A percentile compares a stretch with the other conserved stretches of the same genome.
Conservation (phyloP, 140 eudicot genomes). For the Flaveria floridana region DNA sequence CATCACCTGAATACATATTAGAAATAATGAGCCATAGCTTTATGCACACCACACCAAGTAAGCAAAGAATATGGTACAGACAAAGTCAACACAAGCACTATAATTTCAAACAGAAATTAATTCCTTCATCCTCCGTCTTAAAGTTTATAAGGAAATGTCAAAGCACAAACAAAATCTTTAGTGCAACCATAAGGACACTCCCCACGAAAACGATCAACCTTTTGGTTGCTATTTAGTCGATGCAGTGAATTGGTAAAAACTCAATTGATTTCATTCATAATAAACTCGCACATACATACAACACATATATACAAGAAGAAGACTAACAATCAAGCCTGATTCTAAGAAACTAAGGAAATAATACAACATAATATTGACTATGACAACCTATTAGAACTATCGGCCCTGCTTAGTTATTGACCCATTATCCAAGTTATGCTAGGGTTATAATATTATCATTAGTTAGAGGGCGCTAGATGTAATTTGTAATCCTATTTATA, state of each 20-base stretch:
- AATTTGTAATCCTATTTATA: no score
- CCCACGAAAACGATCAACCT: neutral
- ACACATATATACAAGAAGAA: neutral
- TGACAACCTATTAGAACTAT: neutral
- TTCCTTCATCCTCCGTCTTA: neutral
- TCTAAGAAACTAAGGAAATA: neutral
- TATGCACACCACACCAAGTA: conserved; percentile 15
- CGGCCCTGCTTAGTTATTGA: no score
- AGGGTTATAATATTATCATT: no score
- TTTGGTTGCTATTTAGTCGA: no score
- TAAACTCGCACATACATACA: neutral
- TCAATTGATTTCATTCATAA: neutral
- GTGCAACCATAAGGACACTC: conserved; percentile 17
- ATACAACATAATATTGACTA: neutral
- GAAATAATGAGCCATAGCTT: conserved; percentile 5
- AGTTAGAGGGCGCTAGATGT: no score
- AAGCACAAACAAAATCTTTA: conserved; percentile 16
- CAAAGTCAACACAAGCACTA: conserved; percentile 6
- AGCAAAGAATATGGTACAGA: conserved; percentile 9
- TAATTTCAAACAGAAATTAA: neutral
- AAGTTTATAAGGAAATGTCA: neutral
- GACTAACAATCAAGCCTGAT: neutral
- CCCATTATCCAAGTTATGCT: no score
- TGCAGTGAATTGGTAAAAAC: neutral
- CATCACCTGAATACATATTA: conserved; percentile 66